Evolutionary conservation across 441 rosid genomes (phyloP).

Genomic region (Francoa sonchifolia): DNA sequence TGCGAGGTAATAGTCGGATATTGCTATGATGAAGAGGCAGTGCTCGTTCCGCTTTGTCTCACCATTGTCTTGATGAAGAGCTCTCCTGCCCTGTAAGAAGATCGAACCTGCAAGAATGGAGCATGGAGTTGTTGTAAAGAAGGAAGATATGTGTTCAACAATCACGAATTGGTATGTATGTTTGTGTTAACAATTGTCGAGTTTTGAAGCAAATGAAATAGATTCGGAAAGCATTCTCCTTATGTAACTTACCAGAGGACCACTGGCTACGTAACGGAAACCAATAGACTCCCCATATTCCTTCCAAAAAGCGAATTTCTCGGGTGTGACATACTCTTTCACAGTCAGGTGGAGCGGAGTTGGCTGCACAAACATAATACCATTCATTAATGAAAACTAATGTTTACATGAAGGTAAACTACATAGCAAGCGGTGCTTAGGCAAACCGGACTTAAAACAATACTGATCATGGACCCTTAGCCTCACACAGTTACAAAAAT

Average conservation of each 20-base stretch:
- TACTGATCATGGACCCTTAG: too few relatives aligned
- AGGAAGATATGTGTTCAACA: too few relatives aligned
- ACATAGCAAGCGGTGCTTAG: too few relatives aligned
- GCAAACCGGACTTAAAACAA: too few relatives aligned
- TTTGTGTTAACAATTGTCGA: neutral
- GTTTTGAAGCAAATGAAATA: neutral
- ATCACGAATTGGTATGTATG: too few relatives aligned
- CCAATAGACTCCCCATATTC: conserved; percentile 89
- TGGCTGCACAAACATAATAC: conserved; percentile 44
- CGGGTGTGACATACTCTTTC: conserved; percentile 86
- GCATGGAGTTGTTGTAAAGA: too few relatives aligned
- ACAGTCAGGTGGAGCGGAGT: conserved; percentile 90
- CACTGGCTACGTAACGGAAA: conserved; percentile 89
- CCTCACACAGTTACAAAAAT: neutral
- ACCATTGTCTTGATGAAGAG: conserved; percentile 88
- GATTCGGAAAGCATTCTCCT: too few relatives aligned
- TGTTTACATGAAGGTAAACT: too few relatives aligned
- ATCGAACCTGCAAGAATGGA: conserved; percentile 51
- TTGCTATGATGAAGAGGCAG: too few relatives aligned
- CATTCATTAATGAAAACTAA: too few relatives aligned
- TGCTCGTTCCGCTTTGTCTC: too few relatives aligned
- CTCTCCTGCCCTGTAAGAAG: conserved; percentile 88
- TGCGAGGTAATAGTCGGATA: too few relatives aligned
- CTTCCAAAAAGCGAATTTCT: conserved; percentile 89
- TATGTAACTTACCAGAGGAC: conserved; percentile 75